Percentiles rank a stretch among this genome's conserved stretches.
phyloP scores from a whole-genome alignment of 352 stramenopile species.

The Sclerospora graminicola region DNA sequence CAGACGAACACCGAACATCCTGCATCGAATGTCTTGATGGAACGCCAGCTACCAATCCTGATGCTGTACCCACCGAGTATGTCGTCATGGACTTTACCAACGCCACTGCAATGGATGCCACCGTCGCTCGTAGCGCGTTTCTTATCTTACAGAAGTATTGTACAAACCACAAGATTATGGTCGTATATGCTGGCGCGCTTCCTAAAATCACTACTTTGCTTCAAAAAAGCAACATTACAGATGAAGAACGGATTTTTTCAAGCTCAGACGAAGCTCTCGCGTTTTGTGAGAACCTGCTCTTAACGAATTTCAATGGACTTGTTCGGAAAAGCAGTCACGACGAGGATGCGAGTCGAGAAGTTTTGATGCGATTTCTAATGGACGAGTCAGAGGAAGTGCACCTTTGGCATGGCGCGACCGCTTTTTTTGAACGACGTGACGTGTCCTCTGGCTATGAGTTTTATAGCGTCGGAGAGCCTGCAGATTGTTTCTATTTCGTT shows the following conservation, averaged over 20 bases:
- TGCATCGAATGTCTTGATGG: conserved; percentile 64
- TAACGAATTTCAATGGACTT: conserved; percentile 29
- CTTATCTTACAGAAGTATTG: conserved; percentile 80
- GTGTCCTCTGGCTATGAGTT: conserved; percentile 58
- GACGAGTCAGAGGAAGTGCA: conserved; percentile 57
- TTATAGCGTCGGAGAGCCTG: conserved; percentile 52
- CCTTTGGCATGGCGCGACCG: conserved; percentile 52
- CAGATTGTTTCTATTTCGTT: conserved; percentile 69
- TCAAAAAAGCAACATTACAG: conserved; percentile 63
- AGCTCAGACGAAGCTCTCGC: conserved; percentile 67
- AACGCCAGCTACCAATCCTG: conserved; percentile 29
- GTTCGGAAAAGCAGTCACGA: conserved; percentile 20
- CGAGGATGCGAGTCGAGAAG: conserved; percentile 44
- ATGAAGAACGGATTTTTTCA: conserved; percentile 48
- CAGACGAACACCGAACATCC: conserved; percentile 34
- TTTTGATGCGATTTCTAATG: conserved; percentile 72
- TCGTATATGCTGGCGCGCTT: conserved; percentile 62
- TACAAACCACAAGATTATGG: conserved; percentile 50
- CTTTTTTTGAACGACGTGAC: conserved; percentile 47
- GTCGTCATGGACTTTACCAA: conserved; percentile 84
- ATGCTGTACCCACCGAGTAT: conserved; percentile 63
- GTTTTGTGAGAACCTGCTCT: conserved; percentile 61
- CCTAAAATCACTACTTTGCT: conserved; percentile 58
- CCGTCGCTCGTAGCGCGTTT: conserved; percentile 69
- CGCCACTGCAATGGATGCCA: conserved; percentile 85